Base-by-base conservation (phyloP, 2,329 filamentous ascomycete genomes). In the Magnaporthiopsis rhizophila region DNA sequence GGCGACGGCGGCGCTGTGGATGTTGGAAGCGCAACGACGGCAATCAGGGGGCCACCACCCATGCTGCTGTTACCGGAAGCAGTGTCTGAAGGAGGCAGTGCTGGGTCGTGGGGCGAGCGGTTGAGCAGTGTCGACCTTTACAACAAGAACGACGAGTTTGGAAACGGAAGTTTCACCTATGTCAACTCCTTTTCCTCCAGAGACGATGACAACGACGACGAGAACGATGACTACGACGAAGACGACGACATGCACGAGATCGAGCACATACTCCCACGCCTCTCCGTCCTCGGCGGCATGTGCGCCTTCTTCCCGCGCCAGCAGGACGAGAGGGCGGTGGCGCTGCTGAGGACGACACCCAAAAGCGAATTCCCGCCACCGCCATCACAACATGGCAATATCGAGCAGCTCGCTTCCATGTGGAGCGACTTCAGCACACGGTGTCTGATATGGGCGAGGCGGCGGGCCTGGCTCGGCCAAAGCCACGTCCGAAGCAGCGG, bases 391-490 rank as follows among this genome's bases (percentile, higher is more conserved):
- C 45, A 24, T 24, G 7, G 0, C 45, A 2, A 53, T 7, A 28
- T 60, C 30, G 58, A 60, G 32, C 58, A 38, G 58, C 58, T 60
- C 2, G 15, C 32, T 18, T 28, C 58, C 13, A 36, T 60, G 30
- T 60, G 58, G 58, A 60, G 32, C 58, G 58, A 60, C 58, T 60
- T 60, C 4, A 32, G 26, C 30, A 60, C 58, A n/a, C 28, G 58
- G 28, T 60, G 58, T n/a, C 58, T 60, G 13, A n/a, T 60, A 3
- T 60, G 58, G 58, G 58, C 32, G 28, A 60, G 32, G 58, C 26
- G 58, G 58, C 58, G n/a, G 9, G 58, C 32, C 3, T 60, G 21
- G 58, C 21, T 60, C 28, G 45, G 45, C 18, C 45, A 18, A 11
- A 21, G 21, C n/a, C 3, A 60, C 30, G 32, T 60, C 28, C 45